Base-by-base conservation (phyloP, 129 eudicot genomes). In the Centaurea solstitialis region DNA sequence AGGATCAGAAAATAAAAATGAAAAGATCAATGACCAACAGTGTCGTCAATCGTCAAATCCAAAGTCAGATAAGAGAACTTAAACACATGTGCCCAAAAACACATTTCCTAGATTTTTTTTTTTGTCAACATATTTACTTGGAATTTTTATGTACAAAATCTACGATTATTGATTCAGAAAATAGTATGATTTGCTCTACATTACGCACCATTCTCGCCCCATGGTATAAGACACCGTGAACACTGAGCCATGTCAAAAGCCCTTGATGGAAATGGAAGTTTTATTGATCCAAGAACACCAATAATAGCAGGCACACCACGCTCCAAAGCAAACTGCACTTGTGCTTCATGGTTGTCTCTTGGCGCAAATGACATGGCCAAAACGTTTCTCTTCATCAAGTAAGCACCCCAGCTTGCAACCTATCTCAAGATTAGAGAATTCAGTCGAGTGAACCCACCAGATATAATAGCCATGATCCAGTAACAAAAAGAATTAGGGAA, bases 321-420 rank as follows among this genome's bases (percentile, higher is more conserved):
- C 75, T 91, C 96, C 79, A 88, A 79, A 59, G 96, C 93, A 80
- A 91, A 91, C 76, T 91, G 96, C 79, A 91, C 96, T 75, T 91
- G 96, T 15, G 96, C 92, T 87, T 86, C 96, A 64, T 91, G 96
- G 83, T 91, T 91, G 84, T 91, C 96, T 76, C 87, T 84, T 62
- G 96, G 96, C 39, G 96, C 96, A 68, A 91, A 91, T 78, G 96
- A 91, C 96, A 91, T 86, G 13, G 93, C 33, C 81, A 91, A 82
- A 30, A 91, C 93, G 75, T 91, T 91, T 83, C 93, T 88, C 80
- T 91, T 91, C 77, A 91, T 78, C 93, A 88, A 66, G 82, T 89
- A 91, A 57, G 96, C 96, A 66, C 96, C 96, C 96, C 96, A 91
- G 83, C 96, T 91, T 47, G 93, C 96, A 82, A 91, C 96, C 96